Evolutionary conservation across 129 eudicot genomes (phyloP).

Genomic region (Erigeron canadensis): DNA sequence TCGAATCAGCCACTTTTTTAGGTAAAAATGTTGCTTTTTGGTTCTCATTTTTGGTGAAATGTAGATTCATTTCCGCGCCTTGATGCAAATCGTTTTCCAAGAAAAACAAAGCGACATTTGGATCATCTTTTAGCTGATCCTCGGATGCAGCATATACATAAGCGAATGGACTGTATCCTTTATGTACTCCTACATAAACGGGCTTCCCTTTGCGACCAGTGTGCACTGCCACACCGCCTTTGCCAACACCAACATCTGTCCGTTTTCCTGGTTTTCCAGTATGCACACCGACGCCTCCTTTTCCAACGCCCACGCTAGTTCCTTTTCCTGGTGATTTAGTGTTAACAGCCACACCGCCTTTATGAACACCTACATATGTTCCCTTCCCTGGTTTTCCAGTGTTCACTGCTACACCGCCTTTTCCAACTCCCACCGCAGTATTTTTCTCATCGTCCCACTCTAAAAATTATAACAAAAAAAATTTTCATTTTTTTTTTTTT

Average conservation of each 20-base stretch:
- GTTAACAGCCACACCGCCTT: conserved; percentile 30
- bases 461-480: conserved; percentile 6
- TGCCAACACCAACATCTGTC: conserved; percentile 21
- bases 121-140: conserved; percentile 52
- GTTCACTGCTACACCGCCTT: conserved; percentile 22
- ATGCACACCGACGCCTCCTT: conserved; percentile 28
- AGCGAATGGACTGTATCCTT: conserved; percentile 30
- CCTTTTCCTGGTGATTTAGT: conserved; percentile 21
- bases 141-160: conserved; percentile 47
- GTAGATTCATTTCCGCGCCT: conserved; percentile 42
- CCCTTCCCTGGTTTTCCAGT: conserved; percentile 19
- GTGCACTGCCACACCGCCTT: conserved; percentile 28
- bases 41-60: conserved; percentile 26
- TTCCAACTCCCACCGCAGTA: conserved; percentile 30
- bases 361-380: conserved; percentile 18
- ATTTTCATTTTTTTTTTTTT: too few species aligned
- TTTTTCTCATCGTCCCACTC: conserved; percentile 46
- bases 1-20: conserved; percentile 37
- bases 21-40: conserved; percentile 39
- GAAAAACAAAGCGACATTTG: conserved; percentile 60
- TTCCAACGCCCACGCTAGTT: conserved; percentile 27
- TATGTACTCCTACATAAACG: conserved; percentile 30
- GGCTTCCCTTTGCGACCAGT: background rate
- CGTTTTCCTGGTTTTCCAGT: conserved; percentile 25
- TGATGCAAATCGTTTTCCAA: conserved; percentile 23